Conservation (phyloP, 129 eudicot species). For the Escallonia herrerae region DNA sequence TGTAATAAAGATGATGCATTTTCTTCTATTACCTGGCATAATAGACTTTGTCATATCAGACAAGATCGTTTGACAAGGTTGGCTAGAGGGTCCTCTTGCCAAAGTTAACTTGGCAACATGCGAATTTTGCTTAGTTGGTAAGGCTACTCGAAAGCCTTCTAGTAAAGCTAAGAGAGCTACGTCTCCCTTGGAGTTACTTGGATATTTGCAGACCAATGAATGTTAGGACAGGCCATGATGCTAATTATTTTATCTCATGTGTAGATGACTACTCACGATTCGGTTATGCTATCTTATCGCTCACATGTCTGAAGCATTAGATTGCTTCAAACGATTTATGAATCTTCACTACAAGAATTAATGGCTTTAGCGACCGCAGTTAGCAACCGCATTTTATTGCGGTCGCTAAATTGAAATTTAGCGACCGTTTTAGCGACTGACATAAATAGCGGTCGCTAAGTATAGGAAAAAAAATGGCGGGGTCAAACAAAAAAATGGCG, state of each 20-base stretch:
- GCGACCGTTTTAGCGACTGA: too few relatives aligned
- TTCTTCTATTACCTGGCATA: not conserved
- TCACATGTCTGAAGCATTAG: not conserved
- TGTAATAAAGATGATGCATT: too few relatives aligned
- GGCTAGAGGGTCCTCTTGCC: conserved; percentile 7
- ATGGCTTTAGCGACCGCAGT: too few relatives aligned
- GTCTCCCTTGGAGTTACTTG: not conserved
- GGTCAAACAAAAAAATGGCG: too few relatives aligned
- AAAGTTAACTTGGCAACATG: not conserved
- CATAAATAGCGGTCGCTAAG: too few relatives aligned
- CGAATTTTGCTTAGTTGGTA: conserved; percentile 4
- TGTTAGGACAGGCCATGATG: not conserved
- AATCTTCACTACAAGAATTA: too few relatives aligned
- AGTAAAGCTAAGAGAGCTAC: conserved; percentile 2
- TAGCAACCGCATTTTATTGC: too few relatives aligned
- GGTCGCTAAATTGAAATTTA: too few relatives aligned
- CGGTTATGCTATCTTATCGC: conserved; percentile 3
- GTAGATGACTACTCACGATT: not conserved
- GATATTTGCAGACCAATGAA: conserved; percentile 12
- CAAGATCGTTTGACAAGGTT: not conserved
- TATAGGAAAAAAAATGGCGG: too few relatives aligned
- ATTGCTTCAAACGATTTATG: not conserved
- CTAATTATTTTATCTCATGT: conserved; percentile 5
- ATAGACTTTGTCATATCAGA: conserved; percentile 1
- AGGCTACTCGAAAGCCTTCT: conserved; percentile 4